Evolutionary conservation across 2,329 filamentous ascomycete species (phyloP).

Genomic region (Trichoderma atroviride): DNA sequence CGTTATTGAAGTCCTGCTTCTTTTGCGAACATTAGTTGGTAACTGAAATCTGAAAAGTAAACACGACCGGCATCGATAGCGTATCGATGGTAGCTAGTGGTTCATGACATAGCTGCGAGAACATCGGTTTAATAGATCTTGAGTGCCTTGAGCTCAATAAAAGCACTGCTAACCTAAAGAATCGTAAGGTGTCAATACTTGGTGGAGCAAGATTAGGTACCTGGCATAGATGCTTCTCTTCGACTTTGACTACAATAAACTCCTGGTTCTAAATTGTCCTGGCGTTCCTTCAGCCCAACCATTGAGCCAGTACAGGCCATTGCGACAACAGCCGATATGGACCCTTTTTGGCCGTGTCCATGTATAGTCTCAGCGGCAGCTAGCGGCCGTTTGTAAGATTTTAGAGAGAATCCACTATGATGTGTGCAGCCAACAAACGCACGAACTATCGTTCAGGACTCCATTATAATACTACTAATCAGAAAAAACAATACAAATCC

Average conservation of each 20-base stretch:
- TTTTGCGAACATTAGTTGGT: background rate
- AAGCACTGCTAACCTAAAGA: background rate
- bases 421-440: background rate
- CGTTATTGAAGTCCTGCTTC: background rate
- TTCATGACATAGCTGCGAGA: background rate
- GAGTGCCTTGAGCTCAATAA: background rate
- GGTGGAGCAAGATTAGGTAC: background rate
- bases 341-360: background rate
- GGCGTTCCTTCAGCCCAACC: background rate
- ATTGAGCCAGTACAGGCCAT: background rate
- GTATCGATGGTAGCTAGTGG: too few species aligned
- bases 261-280: background rate
- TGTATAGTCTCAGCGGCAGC: background rate
- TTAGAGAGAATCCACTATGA: background rate
- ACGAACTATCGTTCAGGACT: background rate
- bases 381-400: background rate
- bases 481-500: background rate
- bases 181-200: background rate
- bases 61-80: background rate
- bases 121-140: background rate
- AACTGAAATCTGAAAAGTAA: background rate
- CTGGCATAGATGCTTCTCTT: background rate
- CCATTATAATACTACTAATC: background rate
- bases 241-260: background rate
- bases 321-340: background rate